Percentiles rank a stretch among this genome's conserved stretches.
These are phyloP conservation scores for Hemileccinum impolitum DNA, from an alignment of 768 basidiomycete species.

Conservation along the genomic window DNA sequence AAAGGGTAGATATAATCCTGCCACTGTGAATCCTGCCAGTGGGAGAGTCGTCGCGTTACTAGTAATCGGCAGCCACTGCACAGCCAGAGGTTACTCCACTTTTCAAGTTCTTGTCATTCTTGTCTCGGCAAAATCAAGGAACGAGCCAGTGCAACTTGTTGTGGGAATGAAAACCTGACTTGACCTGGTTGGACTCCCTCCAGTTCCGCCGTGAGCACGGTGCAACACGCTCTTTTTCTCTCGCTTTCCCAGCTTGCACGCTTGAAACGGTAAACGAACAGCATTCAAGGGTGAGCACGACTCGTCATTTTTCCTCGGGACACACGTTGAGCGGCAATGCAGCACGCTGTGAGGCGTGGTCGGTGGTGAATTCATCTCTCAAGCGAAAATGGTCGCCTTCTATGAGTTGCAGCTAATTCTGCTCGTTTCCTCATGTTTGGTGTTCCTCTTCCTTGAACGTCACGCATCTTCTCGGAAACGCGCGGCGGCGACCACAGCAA, in stretches of 20 bases:
- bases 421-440: constrained; percentile 32
- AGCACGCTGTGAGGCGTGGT: background rate
- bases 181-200: background rate
- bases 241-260: background rate
- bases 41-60: no score
- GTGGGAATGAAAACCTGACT: constrained; percentile 13
- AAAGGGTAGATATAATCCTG: no score
- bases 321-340: background rate
- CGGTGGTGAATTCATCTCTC: background rate
- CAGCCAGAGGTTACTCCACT: constrained; percentile 3
- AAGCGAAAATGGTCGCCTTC: constrained; percentile 30
- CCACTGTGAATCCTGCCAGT: no score
- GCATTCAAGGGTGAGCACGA: background rate
- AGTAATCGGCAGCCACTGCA: background rate
- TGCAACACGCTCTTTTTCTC: background rate
- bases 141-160: background rate
- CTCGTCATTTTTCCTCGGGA: no score
- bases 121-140: constrained; percentile 6
- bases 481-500: constrained; percentile 13
- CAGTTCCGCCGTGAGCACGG: background rate
- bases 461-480: constrained; percentile 27
- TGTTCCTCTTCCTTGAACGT: constrained; percentile 35
- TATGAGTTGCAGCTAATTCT: constrained; percentile 41
- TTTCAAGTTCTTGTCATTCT: constrained; percentile 5
- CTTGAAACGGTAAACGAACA: background rate